Evolutionary conservation across 176 grass and related monocot species (phyloP).

Genomic region (Poa pratensis): DNA sequence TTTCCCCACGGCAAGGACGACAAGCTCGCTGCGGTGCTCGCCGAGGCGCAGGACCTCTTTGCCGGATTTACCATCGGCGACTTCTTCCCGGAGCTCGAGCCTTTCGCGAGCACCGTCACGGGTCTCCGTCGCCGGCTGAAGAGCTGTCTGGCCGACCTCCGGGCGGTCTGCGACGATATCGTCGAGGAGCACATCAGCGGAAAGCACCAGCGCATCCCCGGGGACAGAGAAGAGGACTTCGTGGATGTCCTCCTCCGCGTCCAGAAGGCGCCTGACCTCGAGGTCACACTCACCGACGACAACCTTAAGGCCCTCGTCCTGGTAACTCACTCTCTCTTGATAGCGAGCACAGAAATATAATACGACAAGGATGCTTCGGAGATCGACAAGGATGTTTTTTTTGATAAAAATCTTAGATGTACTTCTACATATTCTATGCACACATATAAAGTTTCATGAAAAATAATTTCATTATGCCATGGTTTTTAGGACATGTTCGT

Average conservation of each 20-base stretch:
- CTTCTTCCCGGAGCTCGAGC: slow-evolving; percentile 9
- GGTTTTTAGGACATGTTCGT: slow-evolving; percentile 12
- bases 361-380: too few relatives aligned
- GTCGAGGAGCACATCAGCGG: slow-evolving; percentile 26
- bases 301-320: slow-evolving; percentile 32
- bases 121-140: background rate
- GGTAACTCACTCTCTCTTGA: background rate
- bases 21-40: slow-evolving; percentile 13
- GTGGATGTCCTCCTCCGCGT: background rate
- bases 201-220: background rate
- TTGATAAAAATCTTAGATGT: too few relatives aligned
- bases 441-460: too few relatives aligned
- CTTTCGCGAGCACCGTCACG: slow-evolving; percentile 5
- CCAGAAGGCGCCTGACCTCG: slow-evolving; percentile 22
- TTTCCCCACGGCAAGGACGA: slow-evolving; percentile 22
- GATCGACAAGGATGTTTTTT: too few relatives aligned
- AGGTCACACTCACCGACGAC: slow-evolving; percentile 22
- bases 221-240: slow-evolving; percentile 7
- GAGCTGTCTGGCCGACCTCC: background rate
- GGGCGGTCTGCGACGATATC: slow-evolving; percentile 19
- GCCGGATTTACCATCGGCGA: slow-evolving; percentile 16
- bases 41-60: slow-evolving; percentile 24
- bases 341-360: background rate
- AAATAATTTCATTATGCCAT: background rate
- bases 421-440: too few relatives aligned